phyloP scores from a whole-genome alignment of 2,329 filamentous ascomycete genomes.

The Colletotrichum zoysiae region DNA sequence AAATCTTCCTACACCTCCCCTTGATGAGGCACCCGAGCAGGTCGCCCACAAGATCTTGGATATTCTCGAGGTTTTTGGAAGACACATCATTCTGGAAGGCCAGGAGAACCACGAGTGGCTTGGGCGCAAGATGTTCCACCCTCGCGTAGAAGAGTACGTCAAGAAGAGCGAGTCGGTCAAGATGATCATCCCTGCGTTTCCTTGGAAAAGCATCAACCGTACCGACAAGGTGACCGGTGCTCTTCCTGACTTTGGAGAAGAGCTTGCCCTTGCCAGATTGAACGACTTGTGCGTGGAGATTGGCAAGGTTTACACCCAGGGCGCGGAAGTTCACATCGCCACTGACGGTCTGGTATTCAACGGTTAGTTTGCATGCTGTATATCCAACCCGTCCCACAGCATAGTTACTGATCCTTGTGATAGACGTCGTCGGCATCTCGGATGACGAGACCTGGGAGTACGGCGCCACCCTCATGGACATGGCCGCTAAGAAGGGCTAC shows the following conservation, averaged over 20 bases:
- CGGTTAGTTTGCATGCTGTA: conserved; percentile 2
- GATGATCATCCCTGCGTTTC: conserved; percentile 43
- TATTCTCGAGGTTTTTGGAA: conserved; percentile 31
- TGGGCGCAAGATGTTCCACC: conserved; percentile 39
- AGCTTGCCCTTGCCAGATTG: conserved; percentile 55
- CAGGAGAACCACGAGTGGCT: conserved; percentile 40
- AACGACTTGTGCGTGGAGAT: conserved; percentile 56
- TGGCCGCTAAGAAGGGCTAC: conserved; percentile 50
- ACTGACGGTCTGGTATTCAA: conserved; percentile 57
- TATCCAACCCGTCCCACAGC: fast-evolving
- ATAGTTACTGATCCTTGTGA: conserved; percentile 40
- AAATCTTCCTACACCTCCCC: conserved; percentile 29
- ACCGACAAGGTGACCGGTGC: conserved; percentile 51
- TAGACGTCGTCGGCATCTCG: conserved; percentile 56
- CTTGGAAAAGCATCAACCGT: conserved; percentile 45
- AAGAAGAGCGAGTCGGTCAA: conserved; percentile 36
- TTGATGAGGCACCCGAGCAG: conserved; percentile 29
- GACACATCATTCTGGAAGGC: conserved; percentile 34
- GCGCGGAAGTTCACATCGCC: conserved; percentile 55
- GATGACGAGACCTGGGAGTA: conserved; percentile 57
- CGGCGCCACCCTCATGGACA: conserved; percentile 51
- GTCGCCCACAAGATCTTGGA: conserved; percentile 40
- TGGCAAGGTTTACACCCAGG: conserved; percentile 53
- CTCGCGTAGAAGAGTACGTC: conserved; percentile 38
- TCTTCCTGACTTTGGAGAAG: conserved; percentile 58